Base-by-base conservation (phyloP, 495 filamentous ascomycete genomes). In the Bombardia bombarda region DNA sequence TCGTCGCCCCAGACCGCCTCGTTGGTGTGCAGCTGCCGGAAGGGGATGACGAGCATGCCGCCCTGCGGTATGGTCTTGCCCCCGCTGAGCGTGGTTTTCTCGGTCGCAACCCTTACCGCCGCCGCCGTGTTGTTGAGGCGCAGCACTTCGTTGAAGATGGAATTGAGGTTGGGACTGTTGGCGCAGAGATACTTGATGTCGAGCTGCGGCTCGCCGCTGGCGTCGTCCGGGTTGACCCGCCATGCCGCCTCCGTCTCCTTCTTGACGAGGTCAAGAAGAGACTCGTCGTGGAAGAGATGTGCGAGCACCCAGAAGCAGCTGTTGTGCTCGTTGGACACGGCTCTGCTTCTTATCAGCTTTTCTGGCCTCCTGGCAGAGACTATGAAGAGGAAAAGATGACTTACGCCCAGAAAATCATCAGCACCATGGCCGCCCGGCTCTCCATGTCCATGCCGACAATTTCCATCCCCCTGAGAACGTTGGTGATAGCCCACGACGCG, bases 1-100 rank as follows among this genome's bases (percentile, higher is more conserved):
- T 54, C 39, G 7, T 21, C 33, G 7, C 57, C 54, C 19, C 57
- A 60, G 2, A 55, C 42, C 6, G 24, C 10, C 37, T 43, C 50
- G 39, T 59, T 44, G 39, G 54, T 57, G 14, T 62, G 55, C 10
- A 64, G 45, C 31, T 52, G 58, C 0, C 56, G 58, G 40, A 55
- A 49, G 3, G 60, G 56, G 4, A 64, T 45, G 46, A 61, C 53
- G 38, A 62, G 30, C 7, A 51, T 50, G 24, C 45, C 41, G 9
- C 53, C 56, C 19, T 46, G 40, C 3, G 40, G 48, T 8, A 66
- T 35, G 9, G 4, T 17, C 32, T 56, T 53, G 28, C 46, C 45
- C 13, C 58, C 52, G 26, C 26, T 28, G 13, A 61, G 42, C 3
- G 49, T 23, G 3, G 49, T 52, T 24, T 57, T 51, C 6, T n/a